Percentiles rank a stretch among this genome's conserved stretches.
These are phyloP conservation scores for Ogataea populi-albae DNA, from an alignment of 805 yeast genomes.

Conservation along the genomic window DNA sequence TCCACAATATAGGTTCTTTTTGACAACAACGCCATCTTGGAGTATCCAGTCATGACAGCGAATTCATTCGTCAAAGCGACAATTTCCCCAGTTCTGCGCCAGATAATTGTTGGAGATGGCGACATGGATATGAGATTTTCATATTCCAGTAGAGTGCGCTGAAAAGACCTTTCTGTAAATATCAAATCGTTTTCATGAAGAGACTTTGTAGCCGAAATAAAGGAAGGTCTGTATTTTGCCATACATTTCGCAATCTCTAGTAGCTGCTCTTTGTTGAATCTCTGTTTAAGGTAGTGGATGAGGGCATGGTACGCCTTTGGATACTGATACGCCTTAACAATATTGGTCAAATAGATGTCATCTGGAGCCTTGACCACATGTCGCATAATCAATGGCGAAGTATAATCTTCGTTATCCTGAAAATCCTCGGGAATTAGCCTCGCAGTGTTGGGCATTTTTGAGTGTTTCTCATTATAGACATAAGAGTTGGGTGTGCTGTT, in stretches of 20 bases:
- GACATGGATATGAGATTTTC: constrained; percentile 54
- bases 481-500: constrained; percentile 40
- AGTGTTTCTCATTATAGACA: constrained; percentile 49
- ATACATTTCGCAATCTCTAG: constrained; percentile 50
- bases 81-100: constrained; percentile 86
- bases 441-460: constrained; percentile 50
- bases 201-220: constrained; percentile 71
- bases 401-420: constrained; percentile 42
- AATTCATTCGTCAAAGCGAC: constrained; percentile 77
- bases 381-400: constrained; percentile 55
- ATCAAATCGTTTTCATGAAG: constrained; percentile 69
- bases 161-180: constrained; percentile 57
- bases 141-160: constrained; percentile 54
- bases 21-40: constrained; percentile 52
- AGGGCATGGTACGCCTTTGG: constrained; percentile 62
- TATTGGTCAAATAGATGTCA: constrained; percentile 43
- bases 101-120: constrained; percentile 76
- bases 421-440: constrained; percentile 40
- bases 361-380: constrained; percentile 53
- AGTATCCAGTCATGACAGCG: constrained; percentile 64
- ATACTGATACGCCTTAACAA: constrained; percentile 52
- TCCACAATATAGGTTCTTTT: constrained; percentile 71
- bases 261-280: constrained; percentile 43
- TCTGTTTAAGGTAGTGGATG: constrained; percentile 48
- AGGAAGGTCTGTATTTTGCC: constrained; percentile 71